phyloP scores from a whole-genome alignment of 208 protist species.

The Wallacemonas collosoma region DNA sequence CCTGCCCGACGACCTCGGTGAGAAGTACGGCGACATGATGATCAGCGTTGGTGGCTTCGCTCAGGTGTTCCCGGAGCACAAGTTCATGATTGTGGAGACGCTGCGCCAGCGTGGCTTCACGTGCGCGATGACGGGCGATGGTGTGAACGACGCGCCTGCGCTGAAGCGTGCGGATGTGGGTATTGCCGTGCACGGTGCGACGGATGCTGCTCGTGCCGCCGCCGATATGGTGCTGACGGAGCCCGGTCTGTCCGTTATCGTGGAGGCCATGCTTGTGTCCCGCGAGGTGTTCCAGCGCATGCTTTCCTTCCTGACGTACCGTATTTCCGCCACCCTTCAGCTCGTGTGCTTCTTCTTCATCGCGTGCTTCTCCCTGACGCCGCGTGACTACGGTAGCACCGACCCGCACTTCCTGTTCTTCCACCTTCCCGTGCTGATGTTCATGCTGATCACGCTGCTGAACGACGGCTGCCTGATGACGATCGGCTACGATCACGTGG shows the following conservation, averaged over 20 bases:
- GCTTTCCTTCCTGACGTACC: conserved; percentile 87
- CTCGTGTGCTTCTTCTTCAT: conserved; percentile 89
- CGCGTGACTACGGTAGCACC: conserved; percentile 59
- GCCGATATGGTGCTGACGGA: conserved; percentile 96
- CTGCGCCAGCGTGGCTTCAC: conserved; percentile 90
- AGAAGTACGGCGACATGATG: conserved; percentile 77
- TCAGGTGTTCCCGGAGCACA: conserved; percentile 96
- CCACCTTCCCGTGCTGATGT: conserved; percentile 87
- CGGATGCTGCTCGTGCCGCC: conserved; percentile 92
- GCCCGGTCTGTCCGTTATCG: conserved; percentile 92
- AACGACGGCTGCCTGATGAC: conserved; percentile 81
- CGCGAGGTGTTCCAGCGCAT: conserved; percentile 96
- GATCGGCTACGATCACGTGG: conserved; percentile 73
- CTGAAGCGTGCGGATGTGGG: conserved; percentile 96
- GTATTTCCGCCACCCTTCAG: conserved; percentile 79
- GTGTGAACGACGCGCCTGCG: conserved; percentile 96
- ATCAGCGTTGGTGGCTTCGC: conserved; percentile 81
- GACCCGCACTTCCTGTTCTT: conserved; percentile 80
- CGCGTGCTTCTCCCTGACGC: conserved; percentile 72
- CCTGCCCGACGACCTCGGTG: conserved; percentile 55
- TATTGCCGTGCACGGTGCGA: conserved; percentile 94
- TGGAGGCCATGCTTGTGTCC: conserved; percentile 91
- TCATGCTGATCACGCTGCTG: conserved; percentile 92
- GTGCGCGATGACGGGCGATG: conserved; percentile 97
- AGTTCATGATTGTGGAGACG: conserved; percentile 94